Evolutionary conservation across 208 protist species (phyloP), one percentile per base, ranked within the genome.

Genomic region (Naegleria fowleri): DNA sequence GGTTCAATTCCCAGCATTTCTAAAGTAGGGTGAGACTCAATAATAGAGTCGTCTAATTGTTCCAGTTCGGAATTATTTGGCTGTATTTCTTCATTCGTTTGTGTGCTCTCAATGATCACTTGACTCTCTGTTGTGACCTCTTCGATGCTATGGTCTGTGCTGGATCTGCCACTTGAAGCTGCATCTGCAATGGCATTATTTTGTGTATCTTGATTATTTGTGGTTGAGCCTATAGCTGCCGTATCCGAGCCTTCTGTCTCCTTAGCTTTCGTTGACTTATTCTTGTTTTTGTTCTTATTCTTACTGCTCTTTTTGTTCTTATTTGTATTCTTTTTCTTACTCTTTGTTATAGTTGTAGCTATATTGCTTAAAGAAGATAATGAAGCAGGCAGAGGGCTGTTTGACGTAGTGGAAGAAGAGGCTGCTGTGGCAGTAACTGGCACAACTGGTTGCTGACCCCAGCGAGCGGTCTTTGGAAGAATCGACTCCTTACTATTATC

Each of bases 251-350:
- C 83, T 87, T 40, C 83, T 39, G 9, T 29, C 22, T 86, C 83
- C 25, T 86, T 48, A 22, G 39, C 9, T 43, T 86, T 48, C 16
- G 29, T 13, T 86, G 39, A 43, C 83, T 86, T 86, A 4, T 86
- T 86, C 40, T 86, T 86, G 29, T 33, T 84, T 43, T 86, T 48
- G 15, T 43, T 33, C 40, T 86, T 86, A 25, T 86, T 86, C 16
- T 86, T 86, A 40, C 29, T 84, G 67, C 29, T 79, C 29, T 79
- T 33, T 36, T 36, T 79, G 76, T 84, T 33, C 11, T 84, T 84
- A 67, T 29, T 67, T 33, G 19, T 79, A 79, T 79, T 79, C 67
- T 79, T 79, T n/a, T 79, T 79, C 29, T 79, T 79, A 79, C 67
- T 36, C 16, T 79, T 79, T 36, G 67, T 79, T 36, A 36, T 79